phyloP scores from a whole-genome alignment of 352 stramenopile genomes.

The Phytophthora sansomeana region DNA sequence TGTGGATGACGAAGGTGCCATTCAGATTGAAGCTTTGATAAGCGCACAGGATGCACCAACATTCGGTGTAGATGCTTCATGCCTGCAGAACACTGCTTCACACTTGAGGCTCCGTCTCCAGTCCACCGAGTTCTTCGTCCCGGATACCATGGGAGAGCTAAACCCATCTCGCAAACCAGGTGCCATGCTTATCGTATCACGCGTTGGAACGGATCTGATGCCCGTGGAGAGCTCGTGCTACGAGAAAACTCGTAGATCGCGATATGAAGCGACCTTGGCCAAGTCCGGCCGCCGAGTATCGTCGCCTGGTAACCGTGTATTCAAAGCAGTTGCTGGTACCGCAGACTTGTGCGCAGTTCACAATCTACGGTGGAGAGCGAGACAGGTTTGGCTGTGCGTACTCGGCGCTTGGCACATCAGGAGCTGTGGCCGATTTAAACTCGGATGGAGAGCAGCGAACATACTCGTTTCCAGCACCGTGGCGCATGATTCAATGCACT shows the following conservation, averaged over 20 bases:
- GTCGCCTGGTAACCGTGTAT: conserved; percentile 31
- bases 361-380: conserved; percentile 26
- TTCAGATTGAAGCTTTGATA: conserved; percentile 46
- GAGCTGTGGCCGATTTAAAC: conserved; percentile 30
- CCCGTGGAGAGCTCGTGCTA: conserved; percentile 36
- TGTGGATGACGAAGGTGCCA: conserved; percentile 36
- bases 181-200: conserved; percentile 38
- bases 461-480: conserved; percentile 47
- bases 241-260: conserved; percentile 15
- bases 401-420: conserved; percentile 40
- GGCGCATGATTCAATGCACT: conserved; percentile 54
- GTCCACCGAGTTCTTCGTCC: conserved; percentile 44
- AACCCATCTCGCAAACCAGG: conserved; percentile 38
- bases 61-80: conserved; percentile 40
- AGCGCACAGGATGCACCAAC: conserved; percentile 22
- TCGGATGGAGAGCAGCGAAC: conserved; percentile 24
- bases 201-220: conserved; percentile 21
- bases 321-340: conserved; percentile 36
- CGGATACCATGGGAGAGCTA: conserved; percentile 39
- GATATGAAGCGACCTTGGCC: conserved; percentile 20
- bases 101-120: conserved; percentile 40
- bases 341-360: conserved; percentile 34
- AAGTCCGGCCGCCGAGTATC: conserved; percentile 34
- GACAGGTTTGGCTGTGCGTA: conserved; percentile 48
- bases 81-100: conserved; percentile 23